Evolutionary conservation across 2,329 filamentous ascomycete genomes (phyloP), one percentile per base, ranked within the genome.

Genomic region (Pseudogymnoascus sp.): DNA sequence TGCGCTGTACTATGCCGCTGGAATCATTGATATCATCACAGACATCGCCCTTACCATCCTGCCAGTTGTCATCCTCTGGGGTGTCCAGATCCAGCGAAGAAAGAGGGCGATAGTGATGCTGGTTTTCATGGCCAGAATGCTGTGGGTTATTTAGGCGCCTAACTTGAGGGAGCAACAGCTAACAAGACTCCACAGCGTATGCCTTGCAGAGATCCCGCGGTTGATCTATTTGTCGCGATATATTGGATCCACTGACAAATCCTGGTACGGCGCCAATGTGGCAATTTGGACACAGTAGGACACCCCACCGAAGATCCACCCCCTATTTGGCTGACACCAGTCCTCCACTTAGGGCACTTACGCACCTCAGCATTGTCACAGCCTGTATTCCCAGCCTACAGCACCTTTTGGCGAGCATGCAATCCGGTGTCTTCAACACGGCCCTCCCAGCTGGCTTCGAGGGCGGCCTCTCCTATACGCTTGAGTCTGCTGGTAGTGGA

Each of bases 41-140:
- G 80, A 82, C 64, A 65, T 80, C 5, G 70, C 74, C 39, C 80
- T 82, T 61, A 67, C 81, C 26, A 62, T 76, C 8, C 68, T 82
- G 31, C 80, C 80, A 1, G 68, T 80, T 0, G 74, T 76, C 3
- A 74, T 78, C 57, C 76, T 82, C 2, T 81, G 79, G 79, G 73
- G 74, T 51, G 69, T 82, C 14, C 76, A 78, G 51, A 70, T 81
- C 66, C 74, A 72, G 4, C 66, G 68, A 2, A 74, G 74, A 63
- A 76, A 77, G 26, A 70, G 68, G 45, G 45, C 37, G 11, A 37
- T 69, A 8, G 68, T 69, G 11, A 61, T 68, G 23, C 42, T 64
- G 8, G 61, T 65, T 16, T 70, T 70, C 62, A 66, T 66, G 26
- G 66, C 65, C n/a, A 64, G 68, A 59, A 36, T 77, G 10, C 69